Percentiles rank a stretch among this genome's conserved stretches.
Evolutionary conservation across 306 rosid species (phyloP).

Genomic region (Quercus variabilis): DNA sequence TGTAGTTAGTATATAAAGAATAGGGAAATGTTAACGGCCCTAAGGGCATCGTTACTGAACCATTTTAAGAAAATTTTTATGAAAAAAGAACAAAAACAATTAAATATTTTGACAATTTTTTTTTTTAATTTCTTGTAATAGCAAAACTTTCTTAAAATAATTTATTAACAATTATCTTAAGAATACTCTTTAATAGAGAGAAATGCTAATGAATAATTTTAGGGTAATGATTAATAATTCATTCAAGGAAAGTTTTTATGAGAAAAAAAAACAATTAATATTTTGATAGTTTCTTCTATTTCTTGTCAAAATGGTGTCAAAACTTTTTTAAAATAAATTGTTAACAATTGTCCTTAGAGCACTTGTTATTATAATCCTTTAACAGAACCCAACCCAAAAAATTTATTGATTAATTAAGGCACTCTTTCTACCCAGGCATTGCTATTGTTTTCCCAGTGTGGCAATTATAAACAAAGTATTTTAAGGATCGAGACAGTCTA

Average conservation of each 20-base stretch:
- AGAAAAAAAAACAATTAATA: too few relatives aligned
- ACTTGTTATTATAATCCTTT: fast-evolving
- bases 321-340: fast-evolving
- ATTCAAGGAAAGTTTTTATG: fast-evolving
- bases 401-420: too few relatives aligned
- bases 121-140: too few relatives aligned
- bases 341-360: fast-evolving
- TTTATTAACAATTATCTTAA: too few relatives aligned
- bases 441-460: background rate
- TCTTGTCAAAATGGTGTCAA: fast-evolving
- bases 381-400: too few relatives aligned
- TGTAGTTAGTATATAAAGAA: too few relatives aligned
- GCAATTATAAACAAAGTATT: background rate
- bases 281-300: fast-evolving
- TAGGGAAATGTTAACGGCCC: too few relatives aligned
- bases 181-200: fast-evolving
- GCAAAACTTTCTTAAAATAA: too few relatives aligned
- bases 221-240: fast-evolving
- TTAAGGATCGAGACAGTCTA: background rate
- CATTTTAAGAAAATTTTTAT: too few relatives aligned
- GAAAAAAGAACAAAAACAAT: too few relatives aligned
- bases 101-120: too few relatives aligned
- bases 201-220: fast-evolving
- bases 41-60: too few relatives aligned
- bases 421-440: background rate